Evolutionary conservation across 257 asterid genomes (phyloP), one percentile per base, ranked within the genome.

Genomic region (Hygrophila difformis): DNA sequence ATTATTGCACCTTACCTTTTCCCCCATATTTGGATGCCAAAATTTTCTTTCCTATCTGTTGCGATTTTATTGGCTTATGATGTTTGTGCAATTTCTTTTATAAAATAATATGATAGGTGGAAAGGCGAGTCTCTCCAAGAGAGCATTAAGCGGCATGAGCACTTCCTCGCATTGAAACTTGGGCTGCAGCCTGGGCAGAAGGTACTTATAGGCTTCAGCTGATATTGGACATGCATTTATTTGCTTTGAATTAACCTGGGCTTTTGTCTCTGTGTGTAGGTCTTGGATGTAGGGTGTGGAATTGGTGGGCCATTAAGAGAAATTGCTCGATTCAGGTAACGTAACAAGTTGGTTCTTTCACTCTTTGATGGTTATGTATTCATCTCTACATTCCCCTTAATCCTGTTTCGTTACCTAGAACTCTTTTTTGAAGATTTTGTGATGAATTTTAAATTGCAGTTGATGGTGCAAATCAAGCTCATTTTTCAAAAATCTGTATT

Each of bases 201-300:
- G 94, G 98, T 89, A 31, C 21, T 80, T 39, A 26, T 22, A 12
- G 50, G 15, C 47, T 56, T 46, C 15, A 44, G n/a, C n/a, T n/a
- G n/a, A n/a, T n/a, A n/a, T n/a, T n/a, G n/a, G n/a, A n/a, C n/a
- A n/a, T 53, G 5, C 13, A 26, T 44, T 41, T 19, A 8, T 26
- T 19, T 16, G 57, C 20, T 47, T 42, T 35, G 44, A 44, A 18
- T 47, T 10, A 13, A 24, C 50, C 53, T 56, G 59, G n/a, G 21
- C 17, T 43, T 44, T 58, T 26, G 41, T 28, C 53, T 51, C 8
- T 70, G 15, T 59, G 14, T 65, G 33, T 66, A 88, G 97, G 97
- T 84, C 65, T 78, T 89, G 82, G 98, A 89, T 61, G 96, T 85
- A 18, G 98, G 98, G 47, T 89, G 98, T 64, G 98, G 98, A 66